phyloP scores from a whole-genome alignment of 345 rosid species.

The Gossypium sturtianum region DNA sequence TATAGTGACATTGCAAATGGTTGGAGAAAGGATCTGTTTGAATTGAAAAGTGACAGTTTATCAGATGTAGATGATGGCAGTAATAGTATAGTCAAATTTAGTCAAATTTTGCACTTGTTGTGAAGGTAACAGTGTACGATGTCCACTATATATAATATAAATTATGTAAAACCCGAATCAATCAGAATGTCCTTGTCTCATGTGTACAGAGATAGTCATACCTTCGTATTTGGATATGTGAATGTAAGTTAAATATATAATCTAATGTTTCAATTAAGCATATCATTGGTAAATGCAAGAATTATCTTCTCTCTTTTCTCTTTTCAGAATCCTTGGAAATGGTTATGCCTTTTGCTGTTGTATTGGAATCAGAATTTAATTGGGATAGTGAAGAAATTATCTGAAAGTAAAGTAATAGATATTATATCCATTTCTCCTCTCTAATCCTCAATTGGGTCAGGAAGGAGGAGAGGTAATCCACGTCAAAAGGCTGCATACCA shows the following conservation, averaged over 20 bases:
- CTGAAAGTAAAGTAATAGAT: too few species aligned
- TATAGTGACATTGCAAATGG: neutral
- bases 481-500: too few species aligned
- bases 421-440: too few species aligned
- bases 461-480: too few species aligned
- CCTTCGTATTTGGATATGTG: neutral
- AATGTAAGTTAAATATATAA: constrained; percentile 15
- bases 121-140: constrained; percentile 7
- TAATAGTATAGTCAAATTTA: constrained; percentile 20
- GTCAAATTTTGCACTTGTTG: constrained; percentile 27
- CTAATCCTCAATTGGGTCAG: too few species aligned
- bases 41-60: neutral
- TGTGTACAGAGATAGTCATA: constrained; percentile 20
- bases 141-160: constrained; percentile 5
- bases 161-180: neutral
- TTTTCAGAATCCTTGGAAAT: too few species aligned
- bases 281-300: neutral
- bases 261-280: constrained; percentile 2
- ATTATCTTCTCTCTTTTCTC: too few species aligned
- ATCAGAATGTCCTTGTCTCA: neutral
- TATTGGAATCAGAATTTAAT: too few species aligned
- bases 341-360: too few species aligned
- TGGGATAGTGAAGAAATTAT: too few species aligned
- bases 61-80: neutral
- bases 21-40: neutral